phyloP scores from a whole-genome alignment of 352 stramenopile genomes.

The Albugo laibachii region DNA sequence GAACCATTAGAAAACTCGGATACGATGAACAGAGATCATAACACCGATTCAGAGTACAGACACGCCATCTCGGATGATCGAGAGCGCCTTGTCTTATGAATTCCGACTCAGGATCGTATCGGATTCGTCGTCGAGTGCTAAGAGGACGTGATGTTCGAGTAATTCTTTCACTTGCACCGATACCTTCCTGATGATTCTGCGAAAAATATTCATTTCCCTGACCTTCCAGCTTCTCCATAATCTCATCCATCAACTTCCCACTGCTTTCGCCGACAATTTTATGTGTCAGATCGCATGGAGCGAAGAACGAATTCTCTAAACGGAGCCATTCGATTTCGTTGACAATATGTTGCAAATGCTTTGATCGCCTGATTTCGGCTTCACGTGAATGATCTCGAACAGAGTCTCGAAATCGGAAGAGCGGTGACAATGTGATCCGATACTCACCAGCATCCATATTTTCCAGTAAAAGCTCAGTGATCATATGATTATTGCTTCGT shows the following conservation, averaged over 20 bases:
- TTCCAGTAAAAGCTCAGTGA: conserved; percentile 55
- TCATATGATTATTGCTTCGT: conserved; percentile 54
- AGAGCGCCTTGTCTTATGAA: conserved; percentile 39
- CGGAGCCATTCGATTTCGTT: conserved; percentile 68
- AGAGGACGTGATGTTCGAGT: neutral
- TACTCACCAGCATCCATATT: conserved; percentile 78
- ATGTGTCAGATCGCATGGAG: conserved; percentile 52
- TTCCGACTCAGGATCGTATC: conserved; percentile 39
- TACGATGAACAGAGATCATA: conserved; percentile 62
- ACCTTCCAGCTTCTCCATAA: neutral
- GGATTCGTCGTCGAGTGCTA: conserved; percentile 29
- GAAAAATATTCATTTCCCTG: neutral
- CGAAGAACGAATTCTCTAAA: conserved; percentile 70
- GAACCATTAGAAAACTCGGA: conserved; percentile 50
- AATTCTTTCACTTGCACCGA: neutral
- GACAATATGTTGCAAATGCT: conserved; percentile 58
- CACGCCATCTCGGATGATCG: conserved; percentile 41
- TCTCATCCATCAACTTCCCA: neutral
- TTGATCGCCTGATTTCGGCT: conserved; percentile 57
- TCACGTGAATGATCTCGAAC: conserved; percentile 48
- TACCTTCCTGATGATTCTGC: neutral
- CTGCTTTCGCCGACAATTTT: neutral
- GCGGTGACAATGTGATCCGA: conserved; percentile 58
- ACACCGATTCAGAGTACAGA: conserved; percentile 33
- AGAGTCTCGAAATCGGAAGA: conserved; percentile 40